Conservation (phyloP, 176 grass and related monocot species). For the Aegilops sharonensis region DNA sequence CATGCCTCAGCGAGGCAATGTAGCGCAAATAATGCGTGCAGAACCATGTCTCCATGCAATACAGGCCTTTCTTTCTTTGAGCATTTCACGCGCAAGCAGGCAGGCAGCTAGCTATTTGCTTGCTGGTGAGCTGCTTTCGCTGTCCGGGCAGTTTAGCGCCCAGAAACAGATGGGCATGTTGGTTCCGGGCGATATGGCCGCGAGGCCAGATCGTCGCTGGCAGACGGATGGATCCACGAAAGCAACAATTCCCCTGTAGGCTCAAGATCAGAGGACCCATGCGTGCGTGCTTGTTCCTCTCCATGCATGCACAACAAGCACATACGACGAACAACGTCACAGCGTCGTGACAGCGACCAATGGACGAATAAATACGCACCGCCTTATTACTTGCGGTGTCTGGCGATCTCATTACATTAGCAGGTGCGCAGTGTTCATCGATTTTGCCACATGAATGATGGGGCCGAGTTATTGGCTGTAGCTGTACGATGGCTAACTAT, state of each 20-base stretch:
- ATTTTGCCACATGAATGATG: background rate
- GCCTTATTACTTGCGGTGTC: background rate
- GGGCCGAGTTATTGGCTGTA: background rate
- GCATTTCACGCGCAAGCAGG: constrained; percentile 4
- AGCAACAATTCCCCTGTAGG: constrained; percentile 1
- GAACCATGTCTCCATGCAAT: constrained; percentile 13
- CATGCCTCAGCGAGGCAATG: background rate
- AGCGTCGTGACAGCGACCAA: background rate
- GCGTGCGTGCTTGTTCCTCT: constrained; percentile 20
- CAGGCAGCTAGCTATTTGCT: background rate
- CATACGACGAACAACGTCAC: background rate
- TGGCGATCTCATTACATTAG: background rate
- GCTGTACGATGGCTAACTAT: background rate
- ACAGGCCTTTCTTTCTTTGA: background rate
- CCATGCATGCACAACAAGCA: background rate
- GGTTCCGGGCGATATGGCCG: background rate
- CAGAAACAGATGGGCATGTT: constrained; percentile 22
- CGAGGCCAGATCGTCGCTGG: background rate
- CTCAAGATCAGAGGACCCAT: background rate
- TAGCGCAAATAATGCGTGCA: constrained; percentile 1
- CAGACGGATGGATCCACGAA: background rate
- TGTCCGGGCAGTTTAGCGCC: constrained; percentile 7
- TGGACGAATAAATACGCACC: background rate
- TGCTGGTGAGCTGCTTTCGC: constrained; percentile 18
- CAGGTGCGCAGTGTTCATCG: background rate